Percentiles rank a stretch among this genome's conserved stretches.
Conservation (phyloP, 257 asterid genomes). For the Lycium ferocissimum region DNA sequence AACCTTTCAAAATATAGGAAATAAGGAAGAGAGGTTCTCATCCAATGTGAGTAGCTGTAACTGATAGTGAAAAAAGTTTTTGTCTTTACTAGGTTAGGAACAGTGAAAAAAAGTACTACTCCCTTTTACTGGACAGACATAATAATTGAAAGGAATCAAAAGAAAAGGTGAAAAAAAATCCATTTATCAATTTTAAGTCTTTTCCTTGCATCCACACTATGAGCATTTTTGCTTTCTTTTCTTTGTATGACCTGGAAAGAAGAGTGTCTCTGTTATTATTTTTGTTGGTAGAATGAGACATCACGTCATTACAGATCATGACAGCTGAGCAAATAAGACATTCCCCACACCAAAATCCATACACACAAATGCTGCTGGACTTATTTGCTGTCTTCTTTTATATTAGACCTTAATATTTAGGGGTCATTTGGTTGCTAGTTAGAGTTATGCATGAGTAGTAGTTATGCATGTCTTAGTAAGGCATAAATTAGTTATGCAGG, state of each 20-base stretch:
- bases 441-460: too few species aligned
- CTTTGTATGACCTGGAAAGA: constrained; percentile 51
- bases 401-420: background rate
- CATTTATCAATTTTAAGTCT: constrained; percentile 32
- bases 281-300: constrained; percentile 37
- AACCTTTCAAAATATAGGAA: constrained; percentile 11
- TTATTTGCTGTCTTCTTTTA: constrained; percentile 31
- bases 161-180: constrained; percentile 34
- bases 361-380: constrained; percentile 14
- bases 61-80: constrained; percentile 28
- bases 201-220: constrained; percentile 36
- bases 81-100: constrained; percentile 43
- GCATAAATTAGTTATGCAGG: background rate
- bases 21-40: constrained; percentile 24
- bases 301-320: constrained; percentile 43
- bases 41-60: constrained; percentile 33
- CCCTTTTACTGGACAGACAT: constrained; percentile 42
- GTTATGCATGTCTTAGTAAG: background rate
- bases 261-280: constrained; percentile 31
- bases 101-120: constrained; percentile 18
- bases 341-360: constrained; percentile 31
- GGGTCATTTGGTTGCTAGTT: background rate
- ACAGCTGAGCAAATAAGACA: constrained; percentile 54
- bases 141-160: constrained; percentile 52
- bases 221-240: constrained; percentile 37